Percentiles rank a stretch among this genome's conserved stretches.
phyloP scores from a whole-genome alignment of 352 stramenopile genomes.

The Pythium apleroticum region DNA sequence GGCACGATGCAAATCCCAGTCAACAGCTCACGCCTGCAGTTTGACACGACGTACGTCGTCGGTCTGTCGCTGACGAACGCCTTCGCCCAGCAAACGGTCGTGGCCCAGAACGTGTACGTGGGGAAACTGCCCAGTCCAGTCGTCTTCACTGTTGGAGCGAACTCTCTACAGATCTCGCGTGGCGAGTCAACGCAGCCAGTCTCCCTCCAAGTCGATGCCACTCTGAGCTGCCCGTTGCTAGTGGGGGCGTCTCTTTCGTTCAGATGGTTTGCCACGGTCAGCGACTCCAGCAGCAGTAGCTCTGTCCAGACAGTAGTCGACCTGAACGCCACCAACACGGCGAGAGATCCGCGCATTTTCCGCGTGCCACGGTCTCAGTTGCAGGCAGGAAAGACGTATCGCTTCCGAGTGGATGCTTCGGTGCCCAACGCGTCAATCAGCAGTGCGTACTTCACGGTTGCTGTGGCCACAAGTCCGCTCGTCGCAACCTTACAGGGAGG shows the following conservation, averaged over 20 bases:
- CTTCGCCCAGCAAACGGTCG: slow-evolving; percentile 37
- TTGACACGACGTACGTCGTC: slow-evolving; percentile 41
- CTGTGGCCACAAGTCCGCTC: slow-evolving; percentile 40
- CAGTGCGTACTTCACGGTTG: slow-evolving; percentile 42
- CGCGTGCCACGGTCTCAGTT: slow-evolving; percentile 40
- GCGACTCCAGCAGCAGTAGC: not conserved
- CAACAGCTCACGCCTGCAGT: slow-evolving; percentile 44
- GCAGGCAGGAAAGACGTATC: slow-evolving; percentile 43
- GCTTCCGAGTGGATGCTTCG: slow-evolving; percentile 49
- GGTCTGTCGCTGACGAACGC: slow-evolving; percentile 60
- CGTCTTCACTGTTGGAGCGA: slow-evolving; percentile 53
- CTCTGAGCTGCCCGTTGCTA: slow-evolving; percentile 42
- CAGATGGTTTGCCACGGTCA: slow-evolving; percentile 40
- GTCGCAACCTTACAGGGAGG: slow-evolving; percentile 42
- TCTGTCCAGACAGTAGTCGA: slow-evolving; percentile 18
- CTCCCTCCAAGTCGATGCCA: slow-evolving; percentile 45
- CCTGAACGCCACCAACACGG: slow-evolving; percentile 49
- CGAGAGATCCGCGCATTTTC: slow-evolving; percentile 65
- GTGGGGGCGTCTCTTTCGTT: slow-evolving; percentile 34
- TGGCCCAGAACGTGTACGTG: slow-evolving; percentile 37
- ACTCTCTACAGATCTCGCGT: slow-evolving; percentile 33
- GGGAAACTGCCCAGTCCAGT: slow-evolving; percentile 42
- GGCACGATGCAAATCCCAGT: slow-evolving; percentile 42
- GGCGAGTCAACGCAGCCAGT: slow-evolving; percentile 34
- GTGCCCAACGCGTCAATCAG: slow-evolving; percentile 28